Percentiles rank a stretch among this genome's conserved stretches.
Conservation (phyloP, 2,329 filamentous ascomycete genomes). For the Madurella mycetomatis region DNA sequence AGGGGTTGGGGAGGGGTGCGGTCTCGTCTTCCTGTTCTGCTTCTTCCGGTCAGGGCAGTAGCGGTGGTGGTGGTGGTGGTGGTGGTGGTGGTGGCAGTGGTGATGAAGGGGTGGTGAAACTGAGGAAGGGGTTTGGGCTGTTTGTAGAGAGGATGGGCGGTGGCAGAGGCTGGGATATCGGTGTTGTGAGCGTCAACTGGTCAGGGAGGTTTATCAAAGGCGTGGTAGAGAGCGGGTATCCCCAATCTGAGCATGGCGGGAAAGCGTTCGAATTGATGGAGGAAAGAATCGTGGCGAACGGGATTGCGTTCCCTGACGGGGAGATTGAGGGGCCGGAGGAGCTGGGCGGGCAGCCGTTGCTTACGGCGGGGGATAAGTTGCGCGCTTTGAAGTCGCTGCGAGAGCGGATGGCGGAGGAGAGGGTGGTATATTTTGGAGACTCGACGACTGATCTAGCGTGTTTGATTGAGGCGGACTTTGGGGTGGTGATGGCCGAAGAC, state of each 20-base stretch:
- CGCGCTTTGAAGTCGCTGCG: conserved; percentile 16
- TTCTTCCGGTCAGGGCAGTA: conserved; percentile 19
- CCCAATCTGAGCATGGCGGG: not conserved
- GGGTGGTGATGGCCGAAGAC: conserved; percentile 43
- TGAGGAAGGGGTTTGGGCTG: conserved; percentile 35
- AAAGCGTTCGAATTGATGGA: not conserved
- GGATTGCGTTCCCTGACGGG: conserved; percentile 33
- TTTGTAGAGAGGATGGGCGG: conserved; percentile 23
- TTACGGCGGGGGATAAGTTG: conserved; percentile 22
- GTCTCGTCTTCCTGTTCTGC: conserved; percentile 10
- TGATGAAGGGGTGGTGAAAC: not conserved
- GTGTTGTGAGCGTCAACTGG: conserved; percentile 26
- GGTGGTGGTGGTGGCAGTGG: conserved; percentile 30
- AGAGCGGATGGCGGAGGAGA: conserved; percentile 15
- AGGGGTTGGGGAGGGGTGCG: conserved; percentile 35
- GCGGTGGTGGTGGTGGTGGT: conserved; percentile 26
- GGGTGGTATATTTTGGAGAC: conserved; percentile 54
- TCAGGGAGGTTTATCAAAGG: conserved; percentile 21
- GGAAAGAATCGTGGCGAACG: conserved; percentile 18
- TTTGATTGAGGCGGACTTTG: conserved; percentile 38
- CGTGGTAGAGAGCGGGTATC: conserved; percentile 12
- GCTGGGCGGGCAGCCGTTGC: conserved; percentile 16
- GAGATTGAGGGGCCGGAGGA: conserved; percentile 38
- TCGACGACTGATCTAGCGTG: conserved; percentile 55
- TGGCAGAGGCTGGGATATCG: conserved; percentile 8